These are phyloP conservation scores for Trypanosoma boissoni DNA, from an alignment of 208 protist species.

Conservation along the genomic window DNA sequence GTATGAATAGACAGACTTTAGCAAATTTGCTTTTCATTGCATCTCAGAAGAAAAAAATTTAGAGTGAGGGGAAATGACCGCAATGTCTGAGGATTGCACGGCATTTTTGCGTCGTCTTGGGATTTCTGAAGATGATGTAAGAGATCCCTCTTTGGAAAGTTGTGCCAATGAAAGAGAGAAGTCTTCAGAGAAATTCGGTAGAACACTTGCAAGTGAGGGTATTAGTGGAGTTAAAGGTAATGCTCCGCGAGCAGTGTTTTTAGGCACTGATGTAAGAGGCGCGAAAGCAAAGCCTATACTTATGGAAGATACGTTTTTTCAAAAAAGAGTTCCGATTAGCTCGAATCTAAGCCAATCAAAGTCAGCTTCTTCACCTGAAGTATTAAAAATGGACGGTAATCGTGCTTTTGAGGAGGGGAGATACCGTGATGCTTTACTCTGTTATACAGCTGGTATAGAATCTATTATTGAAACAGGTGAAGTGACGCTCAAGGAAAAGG, in stretches of 20 bases:
- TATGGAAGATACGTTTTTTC: background rate
- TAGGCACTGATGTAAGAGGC: background rate
- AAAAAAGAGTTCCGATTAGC: background rate
- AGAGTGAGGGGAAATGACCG: slow-evolving; percentile 14
- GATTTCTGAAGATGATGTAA: slow-evolving; percentile 66
- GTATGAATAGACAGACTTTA: too few species aligned
- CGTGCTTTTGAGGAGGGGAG: slow-evolving; percentile 75
- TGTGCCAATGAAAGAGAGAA: slow-evolving; percentile 1
- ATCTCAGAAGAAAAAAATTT: too few species aligned
- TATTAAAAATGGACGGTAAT: slow-evolving; percentile 90
- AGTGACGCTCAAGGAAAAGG: slow-evolving; percentile 11
- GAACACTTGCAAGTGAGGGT: background rate
- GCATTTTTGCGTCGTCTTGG: slow-evolving; percentile 80
- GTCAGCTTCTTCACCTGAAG: slow-evolving; percentile 29
- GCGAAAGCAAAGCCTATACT: slow-evolving; percentile 1
- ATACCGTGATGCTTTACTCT: slow-evolving; percentile 69
- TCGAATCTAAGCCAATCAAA: background rate
- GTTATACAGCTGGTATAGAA: slow-evolving; percentile 87
- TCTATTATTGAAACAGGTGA: slow-evolving; percentile 29
- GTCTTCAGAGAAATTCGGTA: background rate
- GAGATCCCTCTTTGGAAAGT: slow-evolving; percentile 31
- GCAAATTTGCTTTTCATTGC: too few species aligned
- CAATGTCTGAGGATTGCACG: slow-evolving; percentile 38
- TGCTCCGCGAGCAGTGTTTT: slow-evolving; percentile 9
- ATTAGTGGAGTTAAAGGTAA: slow-evolving; percentile 3